phyloP scores from a whole-genome alignment of 148 eudicot species.

The Vaccinium macrocarpon region DNA sequence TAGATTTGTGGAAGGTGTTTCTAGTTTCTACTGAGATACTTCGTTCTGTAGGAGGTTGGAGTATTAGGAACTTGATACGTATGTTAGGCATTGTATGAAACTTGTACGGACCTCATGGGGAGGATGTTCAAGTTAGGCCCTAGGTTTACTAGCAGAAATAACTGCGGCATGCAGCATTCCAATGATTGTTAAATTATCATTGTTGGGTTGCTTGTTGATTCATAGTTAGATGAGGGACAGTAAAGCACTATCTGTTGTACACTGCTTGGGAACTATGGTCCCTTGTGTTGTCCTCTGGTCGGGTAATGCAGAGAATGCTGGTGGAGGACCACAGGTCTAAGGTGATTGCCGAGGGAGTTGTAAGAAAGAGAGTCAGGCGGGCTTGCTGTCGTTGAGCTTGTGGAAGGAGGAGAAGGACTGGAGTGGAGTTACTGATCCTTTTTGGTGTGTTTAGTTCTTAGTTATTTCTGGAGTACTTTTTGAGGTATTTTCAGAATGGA shows the following conservation, averaged over 20 bases:
- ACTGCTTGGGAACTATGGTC: neutral
- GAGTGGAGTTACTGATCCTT: conserved; percentile 1
- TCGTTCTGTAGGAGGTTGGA: neutral
- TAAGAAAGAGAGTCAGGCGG: conserved; percentile 1
- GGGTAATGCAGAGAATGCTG: neutral
- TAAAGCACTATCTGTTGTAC: neutral
- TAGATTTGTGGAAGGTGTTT: neutral
- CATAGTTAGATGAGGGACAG: neutral
- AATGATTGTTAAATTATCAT: neutral
- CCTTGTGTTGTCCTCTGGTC: conserved; percentile 1
- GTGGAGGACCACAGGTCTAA: neutral
- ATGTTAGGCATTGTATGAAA: neutral
- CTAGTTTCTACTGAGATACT: neutral
- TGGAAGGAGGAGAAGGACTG: neutral
- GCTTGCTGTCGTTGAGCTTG: neutral
- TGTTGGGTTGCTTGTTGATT: neutral
- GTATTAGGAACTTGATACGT: neutral
- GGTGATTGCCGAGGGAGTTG: neutral
- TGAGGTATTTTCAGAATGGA: neutral
- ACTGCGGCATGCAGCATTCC: neutral
- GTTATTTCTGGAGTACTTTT: neutral
- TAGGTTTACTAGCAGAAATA: neutral
- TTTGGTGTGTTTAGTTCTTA: neutral
- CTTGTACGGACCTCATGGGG: neutral
- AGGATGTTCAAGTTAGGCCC: conserved; percentile 8